A percentile compares a stretch with the other conserved stretches of the same genome.
Conservation (phyloP, 768 basidiomycete genomes). For the Rhizopogon rudus region DNA sequence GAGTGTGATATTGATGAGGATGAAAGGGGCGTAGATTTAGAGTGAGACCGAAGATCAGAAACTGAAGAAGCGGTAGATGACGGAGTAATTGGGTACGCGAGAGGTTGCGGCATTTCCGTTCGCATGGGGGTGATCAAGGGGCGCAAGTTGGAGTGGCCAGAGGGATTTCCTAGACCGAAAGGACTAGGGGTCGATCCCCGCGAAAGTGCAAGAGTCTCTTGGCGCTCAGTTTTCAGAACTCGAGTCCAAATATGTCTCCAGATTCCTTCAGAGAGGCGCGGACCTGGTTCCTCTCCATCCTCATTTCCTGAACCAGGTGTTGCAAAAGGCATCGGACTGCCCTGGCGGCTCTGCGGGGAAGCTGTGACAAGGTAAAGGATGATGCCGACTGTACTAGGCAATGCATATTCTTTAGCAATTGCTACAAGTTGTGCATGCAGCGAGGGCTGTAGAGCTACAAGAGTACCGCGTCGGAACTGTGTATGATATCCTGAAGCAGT, state of each 20-base stretch:
- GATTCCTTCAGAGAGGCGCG: slow-evolving; percentile 79
- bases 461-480: slow-evolving; percentile 78
- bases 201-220: slow-evolving; percentile 28
- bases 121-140: slow-evolving; percentile 43
- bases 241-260: slow-evolving; percentile 86
- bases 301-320: slow-evolving; percentile 18
- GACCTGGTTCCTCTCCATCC: slow-evolving; percentile 58
- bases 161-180: slow-evolving; percentile 39
- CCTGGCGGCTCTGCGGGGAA: slow-evolving; percentile 16
- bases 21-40: slow-evolving; percentile 46
- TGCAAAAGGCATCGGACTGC: slow-evolving; percentile 13
- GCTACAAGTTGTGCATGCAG: slow-evolving; percentile 78
- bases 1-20: slow-evolving; percentile 34
- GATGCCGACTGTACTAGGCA: slow-evolving; percentile 82
- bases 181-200: slow-evolving; percentile 33
- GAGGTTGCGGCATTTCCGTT: slow-evolving; percentile 30
- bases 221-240: slow-evolving; percentile 59
- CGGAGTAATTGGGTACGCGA: slow-evolving; percentile 28
- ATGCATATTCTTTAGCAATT: slow-evolving; percentile 90
- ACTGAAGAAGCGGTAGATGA: slow-evolving; percentile 44
- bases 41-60: slow-evolving; percentile 42
- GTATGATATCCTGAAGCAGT: slow-evolving; percentile 71
- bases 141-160: slow-evolving; percentile 30
- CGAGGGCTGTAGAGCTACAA: slow-evolving; percentile 81
- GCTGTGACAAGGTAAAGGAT: slow-evolving; percentile 72